These are phyloP conservation scores for Nakataea oryzae DNA, from an alignment of 2,329 filamentous ascomycete species.

Conservation along the genomic window DNA sequence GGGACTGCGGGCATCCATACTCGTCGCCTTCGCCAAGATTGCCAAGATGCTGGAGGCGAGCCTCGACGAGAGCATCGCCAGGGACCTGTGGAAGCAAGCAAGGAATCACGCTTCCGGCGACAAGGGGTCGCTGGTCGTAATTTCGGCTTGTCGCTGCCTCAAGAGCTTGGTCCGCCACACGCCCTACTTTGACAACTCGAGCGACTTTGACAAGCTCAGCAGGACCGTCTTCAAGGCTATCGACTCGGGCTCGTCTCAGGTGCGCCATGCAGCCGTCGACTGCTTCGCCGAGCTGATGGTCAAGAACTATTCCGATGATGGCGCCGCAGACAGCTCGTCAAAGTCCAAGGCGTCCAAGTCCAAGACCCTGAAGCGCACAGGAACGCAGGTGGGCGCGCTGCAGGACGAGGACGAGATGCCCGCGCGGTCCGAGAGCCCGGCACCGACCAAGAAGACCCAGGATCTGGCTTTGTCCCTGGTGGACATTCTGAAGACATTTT, in stretches of 20 bases:
- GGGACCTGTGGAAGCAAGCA: conserved; percentile 88
- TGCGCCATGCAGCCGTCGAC: conserved; percentile 77
- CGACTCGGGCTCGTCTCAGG: conserved; percentile 63
- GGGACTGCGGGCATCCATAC: conserved; percentile 69
- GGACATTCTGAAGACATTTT: conserved; percentile 71
- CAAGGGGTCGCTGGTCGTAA: conserved; percentile 73
- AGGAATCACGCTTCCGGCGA: conserved; percentile 67
- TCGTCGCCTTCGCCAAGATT: conserved; percentile 66
- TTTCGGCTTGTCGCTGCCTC: conserved; percentile 69
- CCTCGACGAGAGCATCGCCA: conserved; percentile 74
- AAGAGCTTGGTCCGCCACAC: conserved; percentile 64
- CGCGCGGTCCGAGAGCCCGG: conserved; percentile 62
- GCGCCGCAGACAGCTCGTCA: conserved; percentile 20
- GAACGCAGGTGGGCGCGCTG: conserved; percentile 47
- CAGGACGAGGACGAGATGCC: conserved; percentile 65
- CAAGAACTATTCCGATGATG: conserved; percentile 60
- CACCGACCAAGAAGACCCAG: conserved; percentile 58
- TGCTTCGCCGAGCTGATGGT: conserved; percentile 77
- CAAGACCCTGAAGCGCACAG: conserved; percentile 43
- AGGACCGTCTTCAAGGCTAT: conserved; percentile 75
- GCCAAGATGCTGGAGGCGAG: conserved; percentile 63
- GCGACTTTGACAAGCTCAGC: conserved; percentile 85
- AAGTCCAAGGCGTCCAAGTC: conserved; percentile 64
- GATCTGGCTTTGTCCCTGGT: conserved; percentile 63
- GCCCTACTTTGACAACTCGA: conserved; percentile 74